phyloP scores from a whole-genome alignment of 2,329 filamentous ascomycete genomes.

The Aspergillus intermedius region DNA sequence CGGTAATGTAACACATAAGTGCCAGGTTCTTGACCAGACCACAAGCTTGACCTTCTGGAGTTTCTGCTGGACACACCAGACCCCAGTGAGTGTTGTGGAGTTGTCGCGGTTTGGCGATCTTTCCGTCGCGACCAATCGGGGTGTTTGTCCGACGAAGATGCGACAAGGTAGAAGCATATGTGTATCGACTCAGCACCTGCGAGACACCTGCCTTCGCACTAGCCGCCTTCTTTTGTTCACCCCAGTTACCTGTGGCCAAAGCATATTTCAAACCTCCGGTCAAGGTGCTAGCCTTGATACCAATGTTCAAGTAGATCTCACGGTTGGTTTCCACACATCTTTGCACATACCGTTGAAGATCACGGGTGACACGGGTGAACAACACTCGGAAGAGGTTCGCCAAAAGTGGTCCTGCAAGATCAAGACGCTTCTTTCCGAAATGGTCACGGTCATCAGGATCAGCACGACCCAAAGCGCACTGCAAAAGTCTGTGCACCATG shows the following conservation, averaged over 20 bases:
- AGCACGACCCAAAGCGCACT: conserved; percentile 84
- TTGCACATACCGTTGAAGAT: conserved; percentile 85
- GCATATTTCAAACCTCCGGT: conserved; percentile 96
- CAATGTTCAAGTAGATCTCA: conserved; percentile 84
- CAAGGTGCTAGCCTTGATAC: conserved; percentile 83
- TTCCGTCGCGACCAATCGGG: conserved; percentile 93
- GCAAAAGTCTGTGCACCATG: conserved; percentile 94
- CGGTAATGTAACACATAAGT: conserved; percentile 96
- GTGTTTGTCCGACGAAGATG: conserved; percentile 97
- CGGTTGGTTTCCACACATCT: conserved; percentile 82
- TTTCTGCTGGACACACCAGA: conserved; percentile 92
- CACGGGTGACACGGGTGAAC: conserved; percentile 82
- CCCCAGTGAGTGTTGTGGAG: conserved; percentile 99
- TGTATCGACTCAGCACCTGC: conserved; percentile 96
- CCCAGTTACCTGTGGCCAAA: conserved; percentile 96
- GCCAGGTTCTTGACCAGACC: conserved; percentile 97
- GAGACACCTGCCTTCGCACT: conserved; percentile 94
- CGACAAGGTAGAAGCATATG: conserved; percentile 90
- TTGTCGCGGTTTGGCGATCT: conserved; percentile 95
- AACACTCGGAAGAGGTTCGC: conserved; percentile 94
- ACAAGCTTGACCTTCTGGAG: conserved; percentile 95
- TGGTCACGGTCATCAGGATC: conserved; percentile 98
- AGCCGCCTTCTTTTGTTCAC: conserved; percentile 96
- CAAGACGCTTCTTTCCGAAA: conserved; percentile 96
- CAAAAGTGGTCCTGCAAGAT: conserved; percentile 87